Percentiles rank a stretch among this genome's conserved stretches.
Conservation (phyloP, 306 rosid species). For the Vicia sativa region DNA sequence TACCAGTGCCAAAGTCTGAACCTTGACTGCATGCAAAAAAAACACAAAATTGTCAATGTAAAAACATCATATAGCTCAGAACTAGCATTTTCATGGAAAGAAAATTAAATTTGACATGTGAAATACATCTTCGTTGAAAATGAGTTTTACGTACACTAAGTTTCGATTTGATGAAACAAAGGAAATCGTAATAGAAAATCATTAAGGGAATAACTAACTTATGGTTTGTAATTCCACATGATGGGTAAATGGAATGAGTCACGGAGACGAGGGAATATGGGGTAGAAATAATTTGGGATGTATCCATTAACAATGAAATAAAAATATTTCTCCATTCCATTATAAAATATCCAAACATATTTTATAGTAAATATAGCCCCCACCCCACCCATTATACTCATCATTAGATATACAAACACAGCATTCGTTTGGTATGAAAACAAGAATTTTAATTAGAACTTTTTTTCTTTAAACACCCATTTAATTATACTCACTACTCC, state of each 20-base stretch:
- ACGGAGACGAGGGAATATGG: background rate
- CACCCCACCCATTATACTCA: constrained; percentile 2
- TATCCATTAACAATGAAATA: constrained; percentile 1
- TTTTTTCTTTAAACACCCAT: background rate
- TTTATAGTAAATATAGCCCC: background rate
- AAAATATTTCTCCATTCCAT: background rate
- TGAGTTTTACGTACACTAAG: background rate
- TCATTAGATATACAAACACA: constrained; percentile 18
- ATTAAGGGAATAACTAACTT: background rate
- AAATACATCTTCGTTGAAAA: background rate
- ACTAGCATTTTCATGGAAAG: constrained; percentile 9
- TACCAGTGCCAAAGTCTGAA: constrained; percentile 75
- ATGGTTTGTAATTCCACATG: background rate
- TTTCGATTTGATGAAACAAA: background rate
- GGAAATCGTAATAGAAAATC: background rate
- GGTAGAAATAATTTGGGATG: background rate
- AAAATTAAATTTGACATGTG: background rate
- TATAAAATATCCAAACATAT: background rate
- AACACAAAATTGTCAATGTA: constrained; percentile 1
- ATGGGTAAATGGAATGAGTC: background rate
- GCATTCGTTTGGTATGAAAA: background rate
- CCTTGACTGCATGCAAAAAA: constrained; percentile 70
- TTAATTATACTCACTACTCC: background rate
- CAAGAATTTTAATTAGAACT: background rate
- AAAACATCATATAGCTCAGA: constrained; percentile 24